Conservation (phyloP, 352 stramenopile genomes). For the Phytopythium mirpurense region DNA sequence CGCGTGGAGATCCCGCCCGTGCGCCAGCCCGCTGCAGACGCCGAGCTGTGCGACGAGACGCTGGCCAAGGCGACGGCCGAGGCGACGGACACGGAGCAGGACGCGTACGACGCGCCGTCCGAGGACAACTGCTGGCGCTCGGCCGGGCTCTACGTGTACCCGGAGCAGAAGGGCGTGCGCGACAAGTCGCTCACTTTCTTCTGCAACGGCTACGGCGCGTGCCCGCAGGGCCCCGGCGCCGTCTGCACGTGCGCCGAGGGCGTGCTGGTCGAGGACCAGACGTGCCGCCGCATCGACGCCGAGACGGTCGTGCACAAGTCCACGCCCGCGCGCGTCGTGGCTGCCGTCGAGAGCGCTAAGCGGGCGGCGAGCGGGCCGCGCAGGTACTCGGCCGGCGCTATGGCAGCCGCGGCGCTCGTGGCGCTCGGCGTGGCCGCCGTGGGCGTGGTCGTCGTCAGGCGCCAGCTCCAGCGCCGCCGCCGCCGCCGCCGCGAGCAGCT, state of each 20-base stretch:
- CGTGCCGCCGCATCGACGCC: slow-evolving; percentile 60
- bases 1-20: slow-evolving; percentile 47
- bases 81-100: slow-evolving; percentile 11
- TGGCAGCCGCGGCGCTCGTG: slow-evolving; percentile 17
- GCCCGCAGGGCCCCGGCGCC: slow-evolving; percentile 42
- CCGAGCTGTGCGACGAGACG: slow-evolving; percentile 9
- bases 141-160: slow-evolving; percentile 51
- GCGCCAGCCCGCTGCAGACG: slow-evolving; percentile 24
- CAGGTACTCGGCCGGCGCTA: not conserved
- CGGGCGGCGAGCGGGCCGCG: not conserved
- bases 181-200: slow-evolving; percentile 54
- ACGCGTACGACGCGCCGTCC: slow-evolving; percentile 36
- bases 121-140: slow-evolving; percentile 71
- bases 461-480: slow-evolving; percentile 21
- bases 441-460: slow-evolving; percentile 21
- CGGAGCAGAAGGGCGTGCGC: slow-evolving; percentile 51
- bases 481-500: slow-evolving; percentile 19
- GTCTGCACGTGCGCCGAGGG: slow-evolving; percentile 47
- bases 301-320: slow-evolving; percentile 16
- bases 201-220: slow-evolving; percentile 64
- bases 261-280: slow-evolving; percentile 34
- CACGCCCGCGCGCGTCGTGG: not conserved
- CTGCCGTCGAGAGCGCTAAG: slow-evolving; percentile 6
- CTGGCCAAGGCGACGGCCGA: not conserved
- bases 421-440: slow-evolving; percentile 14